Base-by-base conservation (phyloP, 208 protist species). In the Trypanosoma lewisi region DNA sequence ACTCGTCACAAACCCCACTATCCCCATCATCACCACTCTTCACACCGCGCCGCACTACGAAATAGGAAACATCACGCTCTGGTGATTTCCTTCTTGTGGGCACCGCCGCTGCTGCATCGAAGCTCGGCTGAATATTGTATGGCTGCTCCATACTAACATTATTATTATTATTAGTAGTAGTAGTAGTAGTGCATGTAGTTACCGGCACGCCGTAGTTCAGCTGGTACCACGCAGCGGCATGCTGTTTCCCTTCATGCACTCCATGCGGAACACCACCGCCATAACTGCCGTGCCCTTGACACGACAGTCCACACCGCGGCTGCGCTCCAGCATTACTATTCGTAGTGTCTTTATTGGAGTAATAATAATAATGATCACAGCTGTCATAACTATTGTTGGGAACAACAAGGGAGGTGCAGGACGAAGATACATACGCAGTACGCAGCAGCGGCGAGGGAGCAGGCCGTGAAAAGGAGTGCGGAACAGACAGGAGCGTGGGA, bases 221-320 rank as follows among this genome's bases (percentile, higher is more conserved):
- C 31, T 63, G 41, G 42, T 63, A 63, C 58, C 58, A 63, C 17
- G 58, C 58, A 17, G 53, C 16, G 33, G 33, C 17, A 25, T 9
- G 31, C 53, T 39, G 53, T 14, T 17, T 7, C 7, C n/a, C 44
- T 19, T 28, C 37, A 17, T 28, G 53, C 2, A 27, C 49, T 53
- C 49, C 19, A 17, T 36, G 27, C 1, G 25, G 16, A 31, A 7
- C 12, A 4, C 3, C 25, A 17, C 30, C 6, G 49, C n/a, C n/a
- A n/a, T n/a, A n/a, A n/a, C n/a, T n/a, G n/a, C n/a, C n/a, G n/a
- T n/a, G n/a, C n/a, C n/a, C n/a, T n/a, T n/a, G n/a, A n/a, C n/a
- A n/a, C n/a, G n/a, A n/a, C n/a, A n/a, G n/a, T n/a, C n/a, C n/a
- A n/a, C 39, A 44, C 2, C 2, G 19, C 39, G 14, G 39, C 14